These are phyloP conservation scores for Closterium sp. DNA, from an alignment of 139 green algal species.

Conservation along the genomic window DNA sequence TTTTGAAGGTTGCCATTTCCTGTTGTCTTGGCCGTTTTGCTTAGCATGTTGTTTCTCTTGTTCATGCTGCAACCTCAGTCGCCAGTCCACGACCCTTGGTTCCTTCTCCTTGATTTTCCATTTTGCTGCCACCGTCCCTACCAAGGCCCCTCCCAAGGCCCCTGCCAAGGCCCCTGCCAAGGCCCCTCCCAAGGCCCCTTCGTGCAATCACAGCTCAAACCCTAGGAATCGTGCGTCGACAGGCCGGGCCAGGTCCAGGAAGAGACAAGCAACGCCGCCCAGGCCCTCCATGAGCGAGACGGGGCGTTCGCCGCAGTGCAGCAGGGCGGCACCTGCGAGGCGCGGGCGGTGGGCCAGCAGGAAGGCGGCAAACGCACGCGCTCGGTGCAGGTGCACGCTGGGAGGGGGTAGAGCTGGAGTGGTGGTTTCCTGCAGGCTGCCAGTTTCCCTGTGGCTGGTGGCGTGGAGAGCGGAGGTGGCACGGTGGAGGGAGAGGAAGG, in stretches of 20 bases:
- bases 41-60: too few species aligned
- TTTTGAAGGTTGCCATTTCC: too few species aligned
- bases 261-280: neutral
- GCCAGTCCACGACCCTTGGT: too few species aligned
- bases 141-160: too few species aligned
- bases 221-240: neutral
- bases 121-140: too few species aligned
- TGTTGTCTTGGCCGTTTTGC: too few species aligned
- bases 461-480: too few species aligned
- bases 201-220: neutral
- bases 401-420: neutral
- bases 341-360: neutral
- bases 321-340: neutral
- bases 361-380: slow-evolving; percentile 9
- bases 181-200: too few species aligned
- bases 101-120: too few species aligned
- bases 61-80: too few species aligned
- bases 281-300: slow-evolving; percentile 4
- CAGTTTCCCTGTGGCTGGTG: neutral
- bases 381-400: slow-evolving; percentile 9
- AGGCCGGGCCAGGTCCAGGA: neutral
- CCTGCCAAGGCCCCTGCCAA: too few species aligned
- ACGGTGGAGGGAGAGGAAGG: too few species aligned
- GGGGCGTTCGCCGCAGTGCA: slow-evolving; percentile 6
- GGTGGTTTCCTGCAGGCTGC: neutral